A percentile compares a stretch with the other conserved stretches of the same genome.
These are phyloP conservation scores for Zymoseptoria crescenta DNA, from an alignment of 2,329 filamentous ascomycete species.

Conservation along the genomic window DNA sequence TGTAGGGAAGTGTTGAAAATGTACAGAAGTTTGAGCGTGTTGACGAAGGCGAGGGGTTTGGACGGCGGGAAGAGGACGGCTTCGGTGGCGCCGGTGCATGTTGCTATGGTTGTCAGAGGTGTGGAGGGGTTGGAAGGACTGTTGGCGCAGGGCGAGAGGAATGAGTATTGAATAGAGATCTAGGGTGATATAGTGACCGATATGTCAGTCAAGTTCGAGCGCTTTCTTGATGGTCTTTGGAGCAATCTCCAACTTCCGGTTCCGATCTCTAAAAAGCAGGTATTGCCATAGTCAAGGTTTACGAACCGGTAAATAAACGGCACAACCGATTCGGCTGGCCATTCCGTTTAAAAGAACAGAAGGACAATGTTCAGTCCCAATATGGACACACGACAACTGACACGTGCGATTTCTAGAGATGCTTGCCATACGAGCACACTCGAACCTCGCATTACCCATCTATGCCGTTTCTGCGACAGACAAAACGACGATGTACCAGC, in stretches of 20 bases:
- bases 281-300: too few species aligned
- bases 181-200: not conserved
- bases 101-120: constrained; percentile 63
- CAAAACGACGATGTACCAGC: not conserved
- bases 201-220: not conserved
- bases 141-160: not conserved
- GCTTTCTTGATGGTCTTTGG: not conserved
- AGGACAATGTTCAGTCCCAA: too few species aligned
- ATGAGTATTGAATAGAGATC: not conserved
- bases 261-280: too few species aligned
- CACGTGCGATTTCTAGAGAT: not conserved
- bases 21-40: constrained; percentile 59
- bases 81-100: constrained; percentile 65
- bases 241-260: not conserved
- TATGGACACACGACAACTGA: too few species aligned
- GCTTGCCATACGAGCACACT: not conserved
- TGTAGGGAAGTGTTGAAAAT: constrained; percentile 63
- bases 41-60: constrained; percentile 58
- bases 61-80: constrained; percentile 48
- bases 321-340: too few species aligned
- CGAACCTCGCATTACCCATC: not conserved
- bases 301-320: too few species aligned
- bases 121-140: constrained; percentile 49
- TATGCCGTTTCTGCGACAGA: not conserved
- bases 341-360: too few species aligned